Evolutionary conservation across 2,329 filamentous ascomycete species (phyloP).

Genomic region (Colletotrichum tropicicola): DNA sequence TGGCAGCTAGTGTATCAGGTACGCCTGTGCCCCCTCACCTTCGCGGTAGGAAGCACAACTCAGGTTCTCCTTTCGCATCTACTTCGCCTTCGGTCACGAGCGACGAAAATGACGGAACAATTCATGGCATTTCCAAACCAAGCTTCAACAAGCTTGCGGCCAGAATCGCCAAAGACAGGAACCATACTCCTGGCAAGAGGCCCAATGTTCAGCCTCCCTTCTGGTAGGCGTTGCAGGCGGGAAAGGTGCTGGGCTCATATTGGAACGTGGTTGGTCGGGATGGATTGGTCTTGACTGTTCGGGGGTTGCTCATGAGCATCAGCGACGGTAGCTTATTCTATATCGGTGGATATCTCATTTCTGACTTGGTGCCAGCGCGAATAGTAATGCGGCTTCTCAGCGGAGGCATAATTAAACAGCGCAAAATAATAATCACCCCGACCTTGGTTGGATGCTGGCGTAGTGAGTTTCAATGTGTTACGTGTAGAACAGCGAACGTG

Average conservation of each 20-base stretch:
- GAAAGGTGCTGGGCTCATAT: too few relatives aligned
- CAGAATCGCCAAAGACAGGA: background rate
- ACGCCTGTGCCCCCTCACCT: background rate
- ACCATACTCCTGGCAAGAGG: background rate
- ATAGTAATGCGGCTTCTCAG: background rate
- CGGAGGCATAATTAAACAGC: background rate
- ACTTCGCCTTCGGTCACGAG: background rate
- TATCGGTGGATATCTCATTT: background rate
- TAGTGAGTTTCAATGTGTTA: too few relatives aligned
- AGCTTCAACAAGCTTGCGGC: conserved; percentile 17
- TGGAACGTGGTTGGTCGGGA: too few relatives aligned
- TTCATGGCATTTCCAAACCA: conserved; percentile 11
- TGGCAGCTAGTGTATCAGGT: background rate
- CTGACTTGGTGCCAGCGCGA: background rate
- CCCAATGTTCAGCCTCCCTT: background rate
- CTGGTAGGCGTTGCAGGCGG: background rate
- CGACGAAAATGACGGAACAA: background rate
- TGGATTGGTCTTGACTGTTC: background rate
- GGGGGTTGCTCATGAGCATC: background rate
- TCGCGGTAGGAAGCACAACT: background rate
- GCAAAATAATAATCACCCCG: background rate
- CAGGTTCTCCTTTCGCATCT: background rate
- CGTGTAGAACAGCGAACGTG: too few relatives aligned
- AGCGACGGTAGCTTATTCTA: background rate
- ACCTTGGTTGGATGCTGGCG: too few relatives aligned